Base-by-base conservation (phyloP, 1,139 yeast species). In the Hansenula anomala region DNA sequence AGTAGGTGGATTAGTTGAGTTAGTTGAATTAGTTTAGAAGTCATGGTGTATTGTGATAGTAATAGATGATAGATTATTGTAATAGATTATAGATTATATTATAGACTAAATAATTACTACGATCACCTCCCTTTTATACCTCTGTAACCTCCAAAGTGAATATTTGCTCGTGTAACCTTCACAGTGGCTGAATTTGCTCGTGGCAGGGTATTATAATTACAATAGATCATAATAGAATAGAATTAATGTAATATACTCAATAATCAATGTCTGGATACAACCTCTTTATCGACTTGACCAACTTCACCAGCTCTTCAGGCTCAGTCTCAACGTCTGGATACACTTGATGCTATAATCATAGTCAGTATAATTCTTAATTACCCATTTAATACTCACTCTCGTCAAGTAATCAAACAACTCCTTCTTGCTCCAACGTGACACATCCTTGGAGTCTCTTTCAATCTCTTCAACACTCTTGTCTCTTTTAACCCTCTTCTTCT, bases 311-410 rank as follows among this genome's bases (percentile, higher is more conserved):
- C 13, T 47, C 48, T 7, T 30, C 33, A 24, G 23, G 22, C 3
- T 18, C 26, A 15, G 44, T 41, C 11, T 47, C 48, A 10, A 47
- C 40, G 29, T 44, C 48, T n/a, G 51, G 51, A 28, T 46, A 46
- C 7, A 47, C 47, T 19, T 43, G 42, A 33, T 47, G 42, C 51
- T 47, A 25, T 13, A n/a, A n/a, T 17, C 10, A 15, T 12, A 13
- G 27, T 34, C 28, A 20, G 27, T 34, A n/a, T n/a, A n/a, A n/a
- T n/a, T n/a, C n/a, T n/a, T n/a, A n/a, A n/a, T n/a, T n/a, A n/a
- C n/a, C n/a, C n/a, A n/a, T n/a, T n/a, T 14, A 5, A 14, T 20
- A 34, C 36, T 23, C 32, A 34, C 36, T 34, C 43, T 39, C 4
- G 46, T 26, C 2, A 46, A 24, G 28, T 42, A 46, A 3, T n/a